Evolutionary conservation across 257 asterid species (phyloP).

Genomic region (Salvia hispanica): DNA sequence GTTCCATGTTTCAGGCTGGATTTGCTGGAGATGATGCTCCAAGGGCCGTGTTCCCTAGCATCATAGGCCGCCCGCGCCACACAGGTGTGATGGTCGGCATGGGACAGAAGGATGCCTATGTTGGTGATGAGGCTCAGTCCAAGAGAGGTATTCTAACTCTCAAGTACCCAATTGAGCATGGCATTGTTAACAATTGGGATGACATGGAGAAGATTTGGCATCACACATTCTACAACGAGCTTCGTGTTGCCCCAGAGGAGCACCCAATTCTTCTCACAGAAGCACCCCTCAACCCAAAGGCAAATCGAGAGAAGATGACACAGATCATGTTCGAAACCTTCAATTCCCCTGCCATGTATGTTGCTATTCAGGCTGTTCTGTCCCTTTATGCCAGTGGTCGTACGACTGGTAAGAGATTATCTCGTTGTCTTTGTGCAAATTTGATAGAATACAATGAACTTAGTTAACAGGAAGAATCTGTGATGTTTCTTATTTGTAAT

Average conservation of each 20-base stretch:
- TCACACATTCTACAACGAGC: constrained; percentile 48
- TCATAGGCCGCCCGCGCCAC: constrained; percentile 55
- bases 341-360: constrained; percentile 50
- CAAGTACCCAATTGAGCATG: constrained; percentile 50
- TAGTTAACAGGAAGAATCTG: background rate
- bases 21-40: constrained; percentile 59
- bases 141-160: constrained; percentile 46
- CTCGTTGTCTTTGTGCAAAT: background rate
- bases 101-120: constrained; percentile 51
- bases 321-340: constrained; percentile 52
- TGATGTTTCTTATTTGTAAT: background rate
- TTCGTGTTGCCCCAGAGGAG: constrained; percentile 53
- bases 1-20: constrained; percentile 42
- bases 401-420: constrained; percentile 38
- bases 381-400: constrained; percentile 55
- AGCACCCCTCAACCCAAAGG: constrained; percentile 52
- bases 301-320: constrained; percentile 51
- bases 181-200: constrained; percentile 47
- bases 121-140: constrained; percentile 49
- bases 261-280: constrained; percentile 50
- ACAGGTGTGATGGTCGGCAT: constrained; percentile 56
- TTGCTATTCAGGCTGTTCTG: constrained; percentile 50
- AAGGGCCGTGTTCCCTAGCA: constrained; percentile 49
- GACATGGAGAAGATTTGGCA: constrained; percentile 54
- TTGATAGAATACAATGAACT: background rate